phyloP scores from a whole-genome alignment of 345 rosid genomes.

The Eucalyptus polyanthemos region DNA sequence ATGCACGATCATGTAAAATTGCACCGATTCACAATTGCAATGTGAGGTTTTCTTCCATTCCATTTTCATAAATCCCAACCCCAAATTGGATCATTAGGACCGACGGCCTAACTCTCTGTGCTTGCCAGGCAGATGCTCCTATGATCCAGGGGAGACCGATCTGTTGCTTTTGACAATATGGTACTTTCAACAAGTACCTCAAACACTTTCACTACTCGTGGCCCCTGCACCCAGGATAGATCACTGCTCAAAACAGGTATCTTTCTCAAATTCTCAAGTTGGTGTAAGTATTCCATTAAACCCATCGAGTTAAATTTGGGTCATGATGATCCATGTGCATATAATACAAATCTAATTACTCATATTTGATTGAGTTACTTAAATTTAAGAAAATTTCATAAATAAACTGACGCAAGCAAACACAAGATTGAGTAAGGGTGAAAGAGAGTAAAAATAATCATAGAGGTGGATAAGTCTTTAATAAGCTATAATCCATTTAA shows the following conservation, averaged over 20 bases:
- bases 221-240: rapidly evolving
- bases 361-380: too few relatives aligned
- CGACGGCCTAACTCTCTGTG: not conserved
- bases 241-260: not conserved
- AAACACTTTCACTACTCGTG: not conserved
- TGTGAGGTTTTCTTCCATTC: not conserved
- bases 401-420: too few relatives aligned
- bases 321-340: not conserved
- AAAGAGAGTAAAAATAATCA: too few relatives aligned
- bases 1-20: not conserved
- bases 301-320: too few relatives aligned
- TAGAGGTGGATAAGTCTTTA: too few relatives aligned
- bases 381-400: too few relatives aligned
- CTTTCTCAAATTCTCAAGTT: not conserved
- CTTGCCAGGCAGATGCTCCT: not conserved
- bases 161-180: not conserved
- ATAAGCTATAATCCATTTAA: too few relatives aligned
- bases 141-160: not conserved
- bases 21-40: not conserved
- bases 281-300: not conserved
- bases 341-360: too few relatives aligned
- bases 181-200: not conserved
- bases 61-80: not conserved
- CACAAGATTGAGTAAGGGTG: rapidly evolving
- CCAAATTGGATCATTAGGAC: not conserved